Evolutionary conservation across 2,329 filamentous ascomycete genomes (phyloP).

Genomic region (Apiospora malaysiana): DNA sequence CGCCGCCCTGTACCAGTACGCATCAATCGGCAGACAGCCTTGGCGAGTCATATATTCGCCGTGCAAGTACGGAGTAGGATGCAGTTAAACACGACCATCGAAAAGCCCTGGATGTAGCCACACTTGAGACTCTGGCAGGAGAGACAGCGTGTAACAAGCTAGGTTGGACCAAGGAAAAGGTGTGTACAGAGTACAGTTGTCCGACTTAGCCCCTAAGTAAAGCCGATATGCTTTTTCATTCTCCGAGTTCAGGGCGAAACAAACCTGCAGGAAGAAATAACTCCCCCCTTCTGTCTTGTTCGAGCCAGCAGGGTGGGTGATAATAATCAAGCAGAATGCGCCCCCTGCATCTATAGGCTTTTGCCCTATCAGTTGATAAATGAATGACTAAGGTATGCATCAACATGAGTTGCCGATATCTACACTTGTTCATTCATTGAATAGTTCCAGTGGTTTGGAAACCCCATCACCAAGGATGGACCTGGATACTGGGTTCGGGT

Average conservation of each 20-base stretch:
- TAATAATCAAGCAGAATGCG: neutral
- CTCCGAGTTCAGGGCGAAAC: constrained; percentile 15
- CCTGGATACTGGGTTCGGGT: constrained; percentile 9
- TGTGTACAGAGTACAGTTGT: constrained; percentile 16
- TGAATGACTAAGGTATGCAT: neutral
- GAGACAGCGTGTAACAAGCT: constrained; percentile 15
- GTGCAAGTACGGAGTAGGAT: neutral
- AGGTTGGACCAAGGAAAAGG: constrained; percentile 8
- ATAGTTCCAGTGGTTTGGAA: neutral
- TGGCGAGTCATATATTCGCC: neutral
- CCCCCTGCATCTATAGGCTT: neutral
- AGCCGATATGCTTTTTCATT: constrained; percentile 13
- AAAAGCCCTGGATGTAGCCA: neutral
- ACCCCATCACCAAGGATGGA: neutral
- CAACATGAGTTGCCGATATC: neutral
- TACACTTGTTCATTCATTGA: too few relatives aligned
- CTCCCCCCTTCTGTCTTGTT: constrained; percentile 2
- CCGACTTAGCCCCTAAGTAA: constrained; percentile 18
- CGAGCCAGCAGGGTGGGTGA: neutral
- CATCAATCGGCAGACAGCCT: neutral
- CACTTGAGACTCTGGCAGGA: constrained; percentile 13
- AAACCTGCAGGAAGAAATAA: neutral
- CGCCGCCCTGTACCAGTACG: neutral
- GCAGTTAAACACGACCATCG: neutral
- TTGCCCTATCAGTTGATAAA: neutral